These are phyloP conservation scores for Echites panduratus DNA, from an alignment of 257 asterid species.

Conservation along the genomic window DNA sequence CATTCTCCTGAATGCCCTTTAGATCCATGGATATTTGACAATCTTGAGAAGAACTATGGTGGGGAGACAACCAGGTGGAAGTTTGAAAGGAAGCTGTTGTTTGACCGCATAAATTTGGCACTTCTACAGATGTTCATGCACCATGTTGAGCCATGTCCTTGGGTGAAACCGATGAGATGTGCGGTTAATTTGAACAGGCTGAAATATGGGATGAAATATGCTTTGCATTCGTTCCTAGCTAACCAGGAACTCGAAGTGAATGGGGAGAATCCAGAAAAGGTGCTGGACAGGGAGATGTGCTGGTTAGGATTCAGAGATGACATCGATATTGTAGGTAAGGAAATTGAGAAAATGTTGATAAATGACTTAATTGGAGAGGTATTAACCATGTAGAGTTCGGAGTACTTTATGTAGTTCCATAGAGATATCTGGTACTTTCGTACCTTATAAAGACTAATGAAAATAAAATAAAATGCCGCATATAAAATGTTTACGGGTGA, in stretches of 20 bases:
- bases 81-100: constrained; percentile 60
- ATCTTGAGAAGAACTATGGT: constrained; percentile 51
- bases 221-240: constrained; percentile 33
- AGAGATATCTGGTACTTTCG: neutral
- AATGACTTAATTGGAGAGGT: constrained; percentile 49
- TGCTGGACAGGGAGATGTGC: constrained; percentile 48
- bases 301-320: constrained; percentile 48
- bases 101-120: constrained; percentile 52
- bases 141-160: constrained; percentile 38
- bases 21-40: constrained; percentile 49
- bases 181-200: constrained; percentile 24
- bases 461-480: constrained; percentile 13
- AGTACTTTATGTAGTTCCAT: constrained; percentile 7
- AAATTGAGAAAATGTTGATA: constrained; percentile 55
- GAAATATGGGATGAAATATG: constrained; percentile 34
- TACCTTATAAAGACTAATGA: constrained; percentile 6
- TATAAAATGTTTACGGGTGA: too few species aligned
- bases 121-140: constrained; percentile 39
- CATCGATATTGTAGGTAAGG: constrained; percentile 47
- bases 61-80: constrained; percentile 27
- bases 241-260: constrained; percentile 21
- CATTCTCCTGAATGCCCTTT: constrained; percentile 55
- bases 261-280: constrained; percentile 27
- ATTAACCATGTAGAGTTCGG: constrained; percentile 27
- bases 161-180: constrained; percentile 41